Evolutionary conservation across 108 stramenopile species (phyloP), one percentile per base, ranked within the genome.

Genomic region (Epipyxis sp.): DNA sequence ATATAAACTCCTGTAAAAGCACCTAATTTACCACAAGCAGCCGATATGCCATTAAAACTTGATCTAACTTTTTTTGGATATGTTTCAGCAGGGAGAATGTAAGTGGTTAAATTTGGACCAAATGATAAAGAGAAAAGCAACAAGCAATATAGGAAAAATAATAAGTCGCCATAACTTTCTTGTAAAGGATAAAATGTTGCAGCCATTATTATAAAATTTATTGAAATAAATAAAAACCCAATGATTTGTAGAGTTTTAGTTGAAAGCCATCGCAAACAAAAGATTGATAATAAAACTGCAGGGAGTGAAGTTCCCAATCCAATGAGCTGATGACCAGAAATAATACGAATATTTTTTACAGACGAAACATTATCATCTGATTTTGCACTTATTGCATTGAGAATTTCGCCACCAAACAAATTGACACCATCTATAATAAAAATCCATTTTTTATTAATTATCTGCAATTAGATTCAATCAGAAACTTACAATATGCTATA

Each of bases 21-120:
- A 6, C 71, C 71, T 10, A 74, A 10, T 32, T 74, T 74, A 34
- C 71, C 71, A 27, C n/a, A 37, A 10, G 71, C 71, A 43, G 71
- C 71, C 6, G 32, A 34, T 6, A 74, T 54, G 32, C 71, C 71
- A 42, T 74, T 74, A 13, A 74, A 54, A 27, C 41, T 74, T 13
- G 71, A 13, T 27, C 71, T 27, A 74, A 74, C 35, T 27, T 74
- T 27, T 6, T 34, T 74, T 3, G 71, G 71, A 37, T 34, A 74
- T 37, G 50, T 57, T 32, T 46, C 25, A 6, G 71, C 44, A 37
- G 71, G 71, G 27, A 74, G 29, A 10, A 74, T 42, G 43, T 74
- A 74, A 10, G 71, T 74, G 37, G 71, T 74, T 6, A 74, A 13
- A 32, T 74, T 74, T 13, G 71, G 71, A 6, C 71, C 71, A 74